phyloP scores from a whole-genome alignment of 768 basidiomycete species.

The Hypholoma sublateritium region DNA sequence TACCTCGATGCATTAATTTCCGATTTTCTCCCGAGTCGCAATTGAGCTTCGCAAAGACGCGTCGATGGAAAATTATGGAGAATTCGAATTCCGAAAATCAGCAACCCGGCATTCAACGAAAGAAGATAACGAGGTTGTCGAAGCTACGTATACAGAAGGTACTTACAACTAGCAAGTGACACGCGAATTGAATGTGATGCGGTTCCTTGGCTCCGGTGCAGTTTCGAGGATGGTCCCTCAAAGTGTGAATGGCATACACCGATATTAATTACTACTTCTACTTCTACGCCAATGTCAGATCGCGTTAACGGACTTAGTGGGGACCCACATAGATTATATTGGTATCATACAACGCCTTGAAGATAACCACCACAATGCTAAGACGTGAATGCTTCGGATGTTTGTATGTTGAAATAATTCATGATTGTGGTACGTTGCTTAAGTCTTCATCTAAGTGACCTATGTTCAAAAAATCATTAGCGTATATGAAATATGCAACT shows the following conservation, averaged over 20 bases:
- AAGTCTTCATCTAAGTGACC: too few relatives aligned
- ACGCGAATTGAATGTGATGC: not conserved
- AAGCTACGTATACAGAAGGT: not conserved
- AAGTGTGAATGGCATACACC: not conserved
- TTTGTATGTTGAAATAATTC: too few relatives aligned
- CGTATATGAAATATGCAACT: too few relatives aligned
- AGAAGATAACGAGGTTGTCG: not conserved
- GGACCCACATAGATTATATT: too few relatives aligned
- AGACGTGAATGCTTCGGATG: not conserved
- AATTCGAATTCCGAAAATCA: not conserved
- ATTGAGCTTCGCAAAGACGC: slow-evolving; percentile 1
- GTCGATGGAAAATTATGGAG: slow-evolving; percentile 4
- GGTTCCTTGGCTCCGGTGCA: not conserved
- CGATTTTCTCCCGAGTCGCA: slow-evolving; percentile 13
- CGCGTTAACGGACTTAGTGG: not conserved
- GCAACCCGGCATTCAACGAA: not conserved
- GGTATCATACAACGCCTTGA: too few relatives aligned
- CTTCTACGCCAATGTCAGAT: not conserved
- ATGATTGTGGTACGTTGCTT: too few relatives aligned
- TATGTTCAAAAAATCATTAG: too few relatives aligned
- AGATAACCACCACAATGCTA: too few relatives aligned
- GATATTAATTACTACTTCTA: not conserved
- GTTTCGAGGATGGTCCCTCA: not conserved
- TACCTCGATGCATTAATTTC: slow-evolving; percentile 4
- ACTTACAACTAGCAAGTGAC: not conserved